Evolutionary conservation across 257 asterid genomes (phyloP).

Genomic region (Solanum chmielewskii): DNA sequence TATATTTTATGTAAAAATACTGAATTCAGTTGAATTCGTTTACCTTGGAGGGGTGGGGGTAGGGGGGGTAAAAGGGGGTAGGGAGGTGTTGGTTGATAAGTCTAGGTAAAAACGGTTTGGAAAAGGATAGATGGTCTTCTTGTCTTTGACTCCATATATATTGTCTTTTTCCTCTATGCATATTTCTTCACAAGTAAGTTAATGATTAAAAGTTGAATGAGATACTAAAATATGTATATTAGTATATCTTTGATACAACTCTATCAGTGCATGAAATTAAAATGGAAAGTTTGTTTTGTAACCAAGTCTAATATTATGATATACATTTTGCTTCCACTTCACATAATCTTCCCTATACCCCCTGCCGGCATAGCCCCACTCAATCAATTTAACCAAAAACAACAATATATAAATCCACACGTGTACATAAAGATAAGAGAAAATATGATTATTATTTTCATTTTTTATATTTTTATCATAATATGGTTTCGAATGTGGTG

Average conservation of each 20-base stretch:
- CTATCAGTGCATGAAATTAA: conserved; percentile 1
- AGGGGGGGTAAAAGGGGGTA: conserved; percentile 2
- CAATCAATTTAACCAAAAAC: neutral
- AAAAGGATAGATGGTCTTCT: conserved; percentile 38
- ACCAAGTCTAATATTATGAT: conserved; percentile 19
- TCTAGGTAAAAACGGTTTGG: conserved; percentile 46
- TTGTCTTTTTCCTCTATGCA: conserved; percentile 18
- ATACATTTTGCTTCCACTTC: conserved; percentile 35
- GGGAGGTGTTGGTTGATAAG: conserved; percentile 23
- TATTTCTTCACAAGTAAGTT: conserved; percentile 43
- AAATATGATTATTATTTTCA: neutral
- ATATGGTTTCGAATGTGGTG: neutral
- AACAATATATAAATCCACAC: conserved; percentile 17
- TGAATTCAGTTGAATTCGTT: neutral
- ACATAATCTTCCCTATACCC: conserved; percentile 17
- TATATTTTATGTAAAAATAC: neutral
- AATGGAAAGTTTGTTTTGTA: conserved; percentile 22
- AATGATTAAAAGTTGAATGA: conserved; percentile 2
- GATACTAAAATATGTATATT: neutral
- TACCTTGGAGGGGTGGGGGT: neutral
- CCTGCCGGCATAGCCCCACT: neutral
- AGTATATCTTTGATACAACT: neutral
- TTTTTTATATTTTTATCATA: neutral
- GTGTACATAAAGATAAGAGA: conserved; percentile 22
- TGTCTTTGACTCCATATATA: conserved; percentile 51